Percentiles rank a stretch among this genome's conserved stretches.
Evolutionary conservation across 140 eudicot genomes (phyloP).

Genomic region (Stevia rebaudiana): DNA sequence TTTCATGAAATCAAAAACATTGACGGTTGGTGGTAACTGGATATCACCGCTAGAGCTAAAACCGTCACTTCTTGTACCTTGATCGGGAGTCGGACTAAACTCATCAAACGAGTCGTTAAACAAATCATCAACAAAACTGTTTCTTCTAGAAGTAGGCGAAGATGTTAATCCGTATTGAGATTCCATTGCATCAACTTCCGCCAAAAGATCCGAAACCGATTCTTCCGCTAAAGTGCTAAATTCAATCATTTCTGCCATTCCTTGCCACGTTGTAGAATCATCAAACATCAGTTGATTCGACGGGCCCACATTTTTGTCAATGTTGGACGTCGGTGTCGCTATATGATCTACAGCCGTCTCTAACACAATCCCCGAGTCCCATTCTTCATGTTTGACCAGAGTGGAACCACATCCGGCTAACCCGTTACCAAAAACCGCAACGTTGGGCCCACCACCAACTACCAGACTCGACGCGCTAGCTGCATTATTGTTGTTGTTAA

Average conservation of each 20-base stretch:
- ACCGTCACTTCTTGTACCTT: slow-evolving; percentile 55
- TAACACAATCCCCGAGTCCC: slow-evolving; percentile 48
- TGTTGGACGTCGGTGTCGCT: slow-evolving; percentile 41
- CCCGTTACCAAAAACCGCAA: slow-evolving; percentile 44
- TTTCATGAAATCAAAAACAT: slow-evolving; percentile 39
- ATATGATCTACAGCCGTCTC: slow-evolving; percentile 39
- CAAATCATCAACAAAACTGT: slow-evolving; percentile 56
- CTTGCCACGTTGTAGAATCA: slow-evolving; percentile 49
- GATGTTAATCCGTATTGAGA: slow-evolving; percentile 68
- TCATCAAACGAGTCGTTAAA: slow-evolving; percentile 58
- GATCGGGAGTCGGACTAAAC: slow-evolving; percentile 51
- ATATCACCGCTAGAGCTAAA: slow-evolving; percentile 67
- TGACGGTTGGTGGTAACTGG: slow-evolving; percentile 36
- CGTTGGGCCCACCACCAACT: slow-evolving; percentile 40
- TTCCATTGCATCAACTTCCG: slow-evolving; percentile 98
- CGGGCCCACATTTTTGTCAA: slow-evolving; percentile 27
- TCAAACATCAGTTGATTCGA: slow-evolving; percentile 35
- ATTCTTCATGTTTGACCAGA: slow-evolving; percentile 47
- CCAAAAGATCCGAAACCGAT: slow-evolving; percentile 85
- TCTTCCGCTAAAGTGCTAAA: slow-evolving; percentile 88
- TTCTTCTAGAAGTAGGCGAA: slow-evolving; percentile 85
- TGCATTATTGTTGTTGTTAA: too few relatives aligned
- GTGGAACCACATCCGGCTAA: slow-evolving; percentile 52
- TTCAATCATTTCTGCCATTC: slow-evolving; percentile 56
- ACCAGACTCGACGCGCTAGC: slow-evolving; percentile 52